Conservation (phyloP, 2,329 filamentous ascomycete genomes). For the Mycosphaerella arachidis region DNA sequence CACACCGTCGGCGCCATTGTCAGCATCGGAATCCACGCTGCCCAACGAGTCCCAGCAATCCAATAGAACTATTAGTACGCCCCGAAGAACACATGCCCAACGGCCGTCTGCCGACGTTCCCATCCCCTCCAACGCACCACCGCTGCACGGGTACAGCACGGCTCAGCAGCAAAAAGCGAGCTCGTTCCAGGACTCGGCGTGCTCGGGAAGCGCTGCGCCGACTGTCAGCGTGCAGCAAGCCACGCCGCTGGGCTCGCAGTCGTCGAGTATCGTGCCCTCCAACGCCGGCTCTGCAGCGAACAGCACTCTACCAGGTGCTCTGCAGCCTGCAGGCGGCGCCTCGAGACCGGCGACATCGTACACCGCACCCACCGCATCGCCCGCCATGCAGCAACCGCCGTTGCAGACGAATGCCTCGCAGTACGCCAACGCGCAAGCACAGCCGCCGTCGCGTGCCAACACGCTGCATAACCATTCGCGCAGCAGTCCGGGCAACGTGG, state of each 20-base stretch:
- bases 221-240: conserved; percentile 58
- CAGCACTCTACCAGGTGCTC: conserved; percentile 52
- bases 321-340: conserved; percentile 52
- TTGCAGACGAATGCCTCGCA: conserved; percentile 52
- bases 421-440: conserved; percentile 42
- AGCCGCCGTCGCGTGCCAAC: conserved; percentile 60
- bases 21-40: conserved; percentile 16
- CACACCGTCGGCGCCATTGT: conserved; percentile 11
- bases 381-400: conserved; percentile 50
- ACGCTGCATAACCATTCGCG: conserved; percentile 69
- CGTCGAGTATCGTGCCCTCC: conserved; percentile 21
- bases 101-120: conserved; percentile 55
- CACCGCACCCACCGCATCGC: conserved; percentile 54
- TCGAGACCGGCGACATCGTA: conserved; percentile 52
- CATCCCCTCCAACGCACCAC: conserved; percentile 37
- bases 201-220: conserved; percentile 46
- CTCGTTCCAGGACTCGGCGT: conserved; percentile 42
- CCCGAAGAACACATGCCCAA: conserved; percentile 46
- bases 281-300: conserved; percentile 28
- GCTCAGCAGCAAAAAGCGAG: conserved; percentile 46
- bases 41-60: conserved; percentile 45
- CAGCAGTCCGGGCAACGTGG: conserved; percentile 64
- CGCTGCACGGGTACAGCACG: conserved; percentile 34
- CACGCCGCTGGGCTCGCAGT: conserved; percentile 30
- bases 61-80: conserved; percentile 36